A percentile compares a stretch with the other conserved stretches of the same genome.
Evolutionary conservation across 768 basidiomycete genomes (phyloP).

Genomic region (Suillus weaverae): DNA sequence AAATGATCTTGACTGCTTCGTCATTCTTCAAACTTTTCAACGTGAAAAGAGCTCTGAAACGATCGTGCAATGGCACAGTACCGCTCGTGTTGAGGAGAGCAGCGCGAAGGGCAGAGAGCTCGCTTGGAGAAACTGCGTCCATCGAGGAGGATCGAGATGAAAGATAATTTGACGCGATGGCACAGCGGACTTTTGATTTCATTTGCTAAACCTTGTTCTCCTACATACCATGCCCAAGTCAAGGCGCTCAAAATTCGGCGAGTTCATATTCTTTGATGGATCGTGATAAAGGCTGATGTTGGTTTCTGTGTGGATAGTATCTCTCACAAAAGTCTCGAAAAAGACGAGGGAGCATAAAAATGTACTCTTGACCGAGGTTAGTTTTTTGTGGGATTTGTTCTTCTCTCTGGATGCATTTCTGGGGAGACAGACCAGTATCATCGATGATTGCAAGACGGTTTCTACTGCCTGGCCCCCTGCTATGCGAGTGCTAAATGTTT

Average conservation of each 20-base stretch:
- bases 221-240: constrained; percentile 73
- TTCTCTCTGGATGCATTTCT: not conserved
- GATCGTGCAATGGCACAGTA: constrained; percentile 73
- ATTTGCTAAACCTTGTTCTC: constrained; percentile 12
- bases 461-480: constrained; percentile 1
- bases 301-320: constrained; percentile 51
- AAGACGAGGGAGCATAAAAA: constrained; percentile 92
- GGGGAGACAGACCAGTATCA: too few relatives aligned
- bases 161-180: constrained; percentile 29
- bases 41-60: constrained; percentile 91
- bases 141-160: constrained; percentile 29
- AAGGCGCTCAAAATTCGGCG: constrained; percentile 86
- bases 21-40: constrained; percentile 81
- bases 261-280: constrained; percentile 31
- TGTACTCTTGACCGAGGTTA: constrained; percentile 75
- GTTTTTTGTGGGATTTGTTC: constrained; percentile 18
- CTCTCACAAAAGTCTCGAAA: constrained; percentile 91
- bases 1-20: constrained; percentile 81
- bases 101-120: constrained; percentile 69
- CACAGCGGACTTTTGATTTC: constrained; percentile 50
- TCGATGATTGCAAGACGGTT: not conserved
- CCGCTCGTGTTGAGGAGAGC: constrained; percentile 77
- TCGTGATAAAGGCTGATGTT: constrained; percentile 12
- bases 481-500: constrained; percentile 6
- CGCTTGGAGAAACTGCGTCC: constrained; percentile 41